Evolutionary conservation across 352 stramenopile genomes (phyloP).

Genomic region (Phytophthora litchii): DNA sequence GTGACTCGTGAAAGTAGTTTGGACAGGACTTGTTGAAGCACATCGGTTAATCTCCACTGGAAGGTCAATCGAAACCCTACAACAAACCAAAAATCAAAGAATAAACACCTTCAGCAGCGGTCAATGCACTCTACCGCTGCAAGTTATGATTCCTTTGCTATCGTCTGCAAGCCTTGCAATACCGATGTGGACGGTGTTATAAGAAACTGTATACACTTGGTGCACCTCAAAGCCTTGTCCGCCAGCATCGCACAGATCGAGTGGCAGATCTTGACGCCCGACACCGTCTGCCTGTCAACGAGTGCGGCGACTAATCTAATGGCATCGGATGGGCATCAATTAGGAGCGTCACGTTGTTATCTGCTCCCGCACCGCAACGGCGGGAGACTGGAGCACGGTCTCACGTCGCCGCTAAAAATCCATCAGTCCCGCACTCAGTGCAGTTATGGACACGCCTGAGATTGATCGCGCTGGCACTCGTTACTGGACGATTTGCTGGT

Average conservation of each 20-base stretch:
- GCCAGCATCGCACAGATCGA: not conserved
- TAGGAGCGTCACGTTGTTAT: constrained; percentile 6
- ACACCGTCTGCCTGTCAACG: not conserved
- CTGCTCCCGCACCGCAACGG: not conserved
- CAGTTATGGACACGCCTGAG: constrained; percentile 29
- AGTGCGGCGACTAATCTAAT: constrained; percentile 16
- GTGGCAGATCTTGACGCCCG: not conserved
- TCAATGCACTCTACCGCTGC: too few relatives aligned
- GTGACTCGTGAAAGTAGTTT: too few relatives aligned
- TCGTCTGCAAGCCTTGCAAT: too few relatives aligned
- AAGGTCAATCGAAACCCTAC: too few relatives aligned
- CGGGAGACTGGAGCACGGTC: constrained; percentile 1
- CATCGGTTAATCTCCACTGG: too few relatives aligned
- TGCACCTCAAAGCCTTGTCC: too few relatives aligned
- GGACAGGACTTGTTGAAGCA: too few relatives aligned
- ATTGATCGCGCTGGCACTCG: constrained; percentile 23
- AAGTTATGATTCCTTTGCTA: too few relatives aligned
- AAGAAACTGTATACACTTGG: too few relatives aligned
- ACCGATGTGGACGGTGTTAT: too few relatives aligned
- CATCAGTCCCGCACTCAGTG: constrained; percentile 7
- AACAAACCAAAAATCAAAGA: too few relatives aligned
- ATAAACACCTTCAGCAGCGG: too few relatives aligned
- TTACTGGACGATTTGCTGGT: constrained; percentile 16
- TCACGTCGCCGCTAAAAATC: constrained; percentile 22
- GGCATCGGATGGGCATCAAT: not conserved